Conservation (phyloP, 2,329 filamentous ascomycete species). For the Apiospora sp. region DNA sequence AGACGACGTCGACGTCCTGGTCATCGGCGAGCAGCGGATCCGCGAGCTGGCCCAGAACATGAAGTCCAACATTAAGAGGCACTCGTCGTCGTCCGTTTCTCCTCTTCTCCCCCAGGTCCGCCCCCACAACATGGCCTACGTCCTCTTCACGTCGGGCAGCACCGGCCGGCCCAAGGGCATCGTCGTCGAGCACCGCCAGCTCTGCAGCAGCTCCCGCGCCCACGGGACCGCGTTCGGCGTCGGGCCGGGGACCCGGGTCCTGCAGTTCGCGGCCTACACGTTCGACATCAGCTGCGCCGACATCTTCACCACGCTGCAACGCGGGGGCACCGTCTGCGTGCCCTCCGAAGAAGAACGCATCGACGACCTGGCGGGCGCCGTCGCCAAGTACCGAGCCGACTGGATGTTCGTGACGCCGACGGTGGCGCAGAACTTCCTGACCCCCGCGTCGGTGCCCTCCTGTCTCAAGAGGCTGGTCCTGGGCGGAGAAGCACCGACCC, state of each 20-base stretch:
- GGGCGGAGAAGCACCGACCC: not conserved
- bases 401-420: not conserved
- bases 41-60: too few species aligned
- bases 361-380: not conserved
- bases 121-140: not conserved
- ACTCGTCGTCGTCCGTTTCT: too few species aligned
- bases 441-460: not conserved
- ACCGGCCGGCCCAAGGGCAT: conserved; percentile 29
- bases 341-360: not conserved
- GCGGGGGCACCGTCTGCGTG: conserved; percentile 25
- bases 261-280: conserved; percentile 25
- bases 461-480: not conserved
- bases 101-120: not conserved
- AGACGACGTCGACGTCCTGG: not conserved
- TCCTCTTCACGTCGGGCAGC: conserved; percentile 27
- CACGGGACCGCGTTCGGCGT: conserved; percentile 41
- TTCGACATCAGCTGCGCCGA: conserved; percentile 26
- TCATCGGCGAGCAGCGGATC: not conserved
- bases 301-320: not conserved
- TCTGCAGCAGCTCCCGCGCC: conserved; percentile 15
- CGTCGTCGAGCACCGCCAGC: conserved; percentile 21
- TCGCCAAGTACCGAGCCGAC: not conserved
- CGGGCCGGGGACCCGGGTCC: conserved; percentile 54
- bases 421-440: not conserved
- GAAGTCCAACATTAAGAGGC: too few species aligned